Base-by-base conservation (phyloP, 345 rosid species). In the Gossypium stocksii region DNA sequence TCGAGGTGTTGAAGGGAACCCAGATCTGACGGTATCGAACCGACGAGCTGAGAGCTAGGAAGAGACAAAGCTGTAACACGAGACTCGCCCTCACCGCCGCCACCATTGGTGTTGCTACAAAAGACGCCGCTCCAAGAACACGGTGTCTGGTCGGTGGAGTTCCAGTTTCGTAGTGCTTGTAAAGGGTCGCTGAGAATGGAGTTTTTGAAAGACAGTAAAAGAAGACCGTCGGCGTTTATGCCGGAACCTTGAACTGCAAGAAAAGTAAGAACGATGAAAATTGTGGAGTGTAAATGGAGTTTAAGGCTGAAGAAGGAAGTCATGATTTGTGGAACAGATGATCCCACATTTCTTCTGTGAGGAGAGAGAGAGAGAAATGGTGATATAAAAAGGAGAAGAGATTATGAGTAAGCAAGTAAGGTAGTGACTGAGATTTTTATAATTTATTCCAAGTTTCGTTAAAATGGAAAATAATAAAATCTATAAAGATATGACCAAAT, bases 71-170 rank as follows among this genome's bases (percentile, higher is more conserved):
- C 83, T 10, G 84, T 87, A 61, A 95, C 99, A 14, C 87, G 85
- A 77, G 77, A 77, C 69, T 49, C 57, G 8, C 71, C 41, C 41
- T 34, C 41, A 1, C 41, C 41, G 5, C 7, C 41, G 41, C 41
- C 1, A 7, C 41, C 41, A 34, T 34, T 8, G 80, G 76, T 56
- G 61, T 64, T 25, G 34, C 76, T 78, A 72, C 98, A 94, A 54
- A 82, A 73, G 70, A 95, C 94, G 14, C 99, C 97, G 61, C 66
- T 73, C 99, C 99, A 95, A 1, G 85, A 86, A 78, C 98, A 93
- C 9, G 99, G 99, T 74, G 85, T 86, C 66, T 80, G 80, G 77
- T 88, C 92, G 27, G 62, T 12, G 84, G 46, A 66, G 71, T 79
- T 88, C 99, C 99, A 95, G 87, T 48, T 80, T 19, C 80, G 62